Conservation (phyloP, 192 early-diverging fungal species). For the Entophlyctis luteolus region DNA sequence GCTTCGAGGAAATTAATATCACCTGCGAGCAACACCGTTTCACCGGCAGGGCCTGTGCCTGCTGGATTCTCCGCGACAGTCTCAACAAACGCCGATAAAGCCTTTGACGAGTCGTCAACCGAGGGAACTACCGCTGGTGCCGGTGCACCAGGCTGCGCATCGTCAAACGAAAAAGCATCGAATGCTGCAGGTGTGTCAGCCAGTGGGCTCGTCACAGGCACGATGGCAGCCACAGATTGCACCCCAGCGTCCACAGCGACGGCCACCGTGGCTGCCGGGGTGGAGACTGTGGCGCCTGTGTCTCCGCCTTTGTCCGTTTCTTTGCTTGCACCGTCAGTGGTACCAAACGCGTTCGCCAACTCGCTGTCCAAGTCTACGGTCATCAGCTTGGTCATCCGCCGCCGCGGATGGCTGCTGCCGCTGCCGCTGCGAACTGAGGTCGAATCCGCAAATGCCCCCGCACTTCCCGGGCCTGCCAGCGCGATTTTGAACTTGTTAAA, state of each 20-base stretch:
- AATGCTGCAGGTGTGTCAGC: neutral
- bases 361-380: conserved; percentile 15
- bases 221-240: neutral
- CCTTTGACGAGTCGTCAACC: neutral
- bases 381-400: conserved; percentile 11
- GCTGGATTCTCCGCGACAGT: neutral
- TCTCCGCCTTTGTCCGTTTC: neutral
- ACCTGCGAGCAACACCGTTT: neutral
- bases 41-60: neutral
- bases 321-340: neutral
- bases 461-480: neutral
- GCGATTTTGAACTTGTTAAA: conserved; percentile 11
- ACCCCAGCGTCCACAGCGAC: neutral
- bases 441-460: neutral
- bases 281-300: neutral
- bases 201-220: neutral
- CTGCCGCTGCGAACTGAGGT: neutral
- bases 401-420: neutral
- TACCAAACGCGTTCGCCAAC: conserved; percentile 23
- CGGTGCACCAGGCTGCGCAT: no score
- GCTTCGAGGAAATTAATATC: neutral
- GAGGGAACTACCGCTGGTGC: no score
- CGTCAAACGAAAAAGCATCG: neutral
- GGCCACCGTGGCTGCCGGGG: neutral
- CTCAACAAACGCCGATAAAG: neutral